Percentiles rank a stretch among this genome's conserved stretches.
Evolutionary conservation across 441 rosid species (phyloP).

Genomic region (Populus hybrid): DNA sequence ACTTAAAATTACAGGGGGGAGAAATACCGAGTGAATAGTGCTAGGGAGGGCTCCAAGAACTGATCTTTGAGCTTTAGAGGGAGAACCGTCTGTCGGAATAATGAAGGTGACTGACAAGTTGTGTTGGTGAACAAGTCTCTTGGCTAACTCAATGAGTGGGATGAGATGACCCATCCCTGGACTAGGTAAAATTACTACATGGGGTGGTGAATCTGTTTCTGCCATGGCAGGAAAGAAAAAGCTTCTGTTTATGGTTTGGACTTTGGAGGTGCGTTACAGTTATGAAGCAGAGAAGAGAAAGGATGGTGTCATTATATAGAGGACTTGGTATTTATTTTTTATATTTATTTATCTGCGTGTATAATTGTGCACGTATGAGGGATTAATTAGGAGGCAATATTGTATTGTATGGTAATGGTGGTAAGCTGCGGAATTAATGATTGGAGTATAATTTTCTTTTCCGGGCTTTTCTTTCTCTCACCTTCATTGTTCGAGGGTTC

Average conservation of each 20-base stretch:
- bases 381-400: background rate
- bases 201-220: slow-evolving; percentile 23
- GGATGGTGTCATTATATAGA: slow-evolving; percentile 2
- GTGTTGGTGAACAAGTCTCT: slow-evolving; percentile 38
- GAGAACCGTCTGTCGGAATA: slow-evolving; percentile 47
- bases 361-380: background rate
- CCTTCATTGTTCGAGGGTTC: background rate
- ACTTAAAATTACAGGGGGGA: slow-evolving; percentile 46
- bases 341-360: background rate
- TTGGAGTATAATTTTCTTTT: background rate
- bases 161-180: slow-evolving; percentile 86
- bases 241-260: background rate
- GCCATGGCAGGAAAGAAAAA: slow-evolving; percentile 26
- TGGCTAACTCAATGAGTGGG: slow-evolving; percentile 53
- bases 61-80: slow-evolving; percentile 47
- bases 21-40: slow-evolving; percentile 40
- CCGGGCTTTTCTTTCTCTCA: background rate
- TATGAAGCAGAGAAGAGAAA: slow-evolving; percentile 1
- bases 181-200: slow-evolving; percentile 55
- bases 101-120: slow-evolving; percentile 45
- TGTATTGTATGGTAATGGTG: background rate
- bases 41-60: slow-evolving; percentile 53
- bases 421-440: background rate
- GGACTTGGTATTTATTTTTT: background rate
- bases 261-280: background rate